Percentiles rank a stretch among this genome's conserved stretches.
Evolutionary conservation across 768 basidiomycete genomes (phyloP).

Genomic region (Pisolithus tinctorius): DNA sequence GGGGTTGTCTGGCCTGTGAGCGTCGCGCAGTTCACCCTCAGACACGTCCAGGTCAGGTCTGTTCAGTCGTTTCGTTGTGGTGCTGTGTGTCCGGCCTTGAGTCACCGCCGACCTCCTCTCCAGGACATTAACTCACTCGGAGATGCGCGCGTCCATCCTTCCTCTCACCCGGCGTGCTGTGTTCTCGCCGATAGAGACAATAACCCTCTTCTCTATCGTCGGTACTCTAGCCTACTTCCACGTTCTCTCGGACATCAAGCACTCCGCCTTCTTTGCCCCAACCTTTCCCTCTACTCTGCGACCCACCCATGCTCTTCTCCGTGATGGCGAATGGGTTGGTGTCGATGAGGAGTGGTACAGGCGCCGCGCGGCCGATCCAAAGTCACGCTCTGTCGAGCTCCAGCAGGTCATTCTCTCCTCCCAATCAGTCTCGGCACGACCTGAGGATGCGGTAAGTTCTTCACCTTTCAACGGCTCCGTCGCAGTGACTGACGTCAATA

Average conservation of each 20-base stretch:
- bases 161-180: constrained; percentile 69
- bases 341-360: constrained; percentile 51
- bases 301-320: constrained; percentile 50
- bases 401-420: constrained; percentile 68
- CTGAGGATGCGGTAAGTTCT: constrained; percentile 30
- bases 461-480: background rate
- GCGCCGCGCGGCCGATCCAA: constrained; percentile 24
- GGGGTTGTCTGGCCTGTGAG: too few relatives aligned
- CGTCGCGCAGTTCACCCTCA: too few relatives aligned
- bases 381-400: constrained; percentile 47
- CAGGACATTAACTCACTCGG: background rate
- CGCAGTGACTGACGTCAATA: constrained; percentile 2
- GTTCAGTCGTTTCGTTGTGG: too few relatives aligned
- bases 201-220: constrained; percentile 83
- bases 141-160: constrained; percentile 56
- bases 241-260: constrained; percentile 82
- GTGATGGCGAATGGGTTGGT: constrained; percentile 54
- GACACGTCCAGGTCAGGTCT: too few relatives aligned
- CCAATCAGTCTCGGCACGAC: constrained; percentile 28
- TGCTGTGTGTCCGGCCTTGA: too few relatives aligned
- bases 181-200: constrained; percentile 79
- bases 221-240: constrained; percentile 95
- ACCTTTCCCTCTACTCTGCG: constrained; percentile 40
- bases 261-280: constrained; percentile 73
- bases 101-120: too few relatives aligned